Evolutionary conservation across 768 basidiomycete genomes (phyloP).

Genomic region (Hygrophorus pudorinus): DNA sequence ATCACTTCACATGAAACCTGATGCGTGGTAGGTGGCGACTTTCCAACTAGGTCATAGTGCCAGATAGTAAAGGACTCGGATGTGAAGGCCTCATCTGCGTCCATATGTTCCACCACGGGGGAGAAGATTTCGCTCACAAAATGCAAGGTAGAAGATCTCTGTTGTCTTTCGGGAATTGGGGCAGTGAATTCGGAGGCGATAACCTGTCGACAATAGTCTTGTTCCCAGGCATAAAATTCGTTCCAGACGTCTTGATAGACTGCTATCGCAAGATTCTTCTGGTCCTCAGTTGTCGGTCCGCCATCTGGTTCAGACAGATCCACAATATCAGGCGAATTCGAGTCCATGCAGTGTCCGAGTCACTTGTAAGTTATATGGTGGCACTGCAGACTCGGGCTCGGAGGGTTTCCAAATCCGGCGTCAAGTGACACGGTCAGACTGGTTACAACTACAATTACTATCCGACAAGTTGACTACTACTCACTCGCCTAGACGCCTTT

Average conservation of each 20-base stretch:
- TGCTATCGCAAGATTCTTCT: slow-evolving; percentile 15
- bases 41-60: no score
- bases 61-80: slow-evolving; percentile 7
- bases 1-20: neutral
- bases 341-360: no score
- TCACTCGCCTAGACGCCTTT: neutral
- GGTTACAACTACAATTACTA: neutral
- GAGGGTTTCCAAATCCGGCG: neutral
- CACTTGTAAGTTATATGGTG: no score
- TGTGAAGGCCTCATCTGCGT: neutral
- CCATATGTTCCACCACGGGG: neutral
- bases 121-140: slow-evolving; percentile 7
- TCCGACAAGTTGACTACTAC: no score
- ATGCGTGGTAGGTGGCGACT: no score
- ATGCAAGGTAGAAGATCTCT: slow-evolving; percentile 6
- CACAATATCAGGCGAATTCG: neutral
- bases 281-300: slow-evolving; percentile 5
- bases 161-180: no score
- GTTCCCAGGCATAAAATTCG: slow-evolving; percentile 39
- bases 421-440: neutral
- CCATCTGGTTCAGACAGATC: neutral
- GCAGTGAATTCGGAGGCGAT: slow-evolving; percentile 3
- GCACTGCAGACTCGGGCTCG: no score
- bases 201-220: slow-evolving; percentile 15
- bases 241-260: slow-evolving; percentile 31